phyloP scores from a whole-genome alignment of 768 basidiomycete species.

The Baorangia bicolor region DNA sequence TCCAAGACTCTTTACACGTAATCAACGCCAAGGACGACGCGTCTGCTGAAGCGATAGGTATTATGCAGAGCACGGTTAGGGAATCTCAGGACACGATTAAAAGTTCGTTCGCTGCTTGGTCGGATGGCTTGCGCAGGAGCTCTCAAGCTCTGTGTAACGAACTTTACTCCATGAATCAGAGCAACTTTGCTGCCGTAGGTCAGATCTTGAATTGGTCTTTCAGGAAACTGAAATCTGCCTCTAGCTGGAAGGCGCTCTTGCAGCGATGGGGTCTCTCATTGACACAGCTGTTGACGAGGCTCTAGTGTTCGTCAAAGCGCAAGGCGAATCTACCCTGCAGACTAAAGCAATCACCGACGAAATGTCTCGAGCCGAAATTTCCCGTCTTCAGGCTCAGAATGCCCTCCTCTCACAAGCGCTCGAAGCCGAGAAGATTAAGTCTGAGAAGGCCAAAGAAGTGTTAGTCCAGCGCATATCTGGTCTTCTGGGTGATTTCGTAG shows the following conservation, averaged over 20 bases:
- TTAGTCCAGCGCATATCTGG: conserved; percentile 73
- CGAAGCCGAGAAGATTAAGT: conserved; percentile 61
- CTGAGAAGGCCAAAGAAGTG: conserved; percentile 68
- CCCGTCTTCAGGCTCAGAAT: conserved; percentile 71
- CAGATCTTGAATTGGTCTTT: neutral
- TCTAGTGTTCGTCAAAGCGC: conserved; percentile 52
- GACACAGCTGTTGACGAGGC: conserved; percentile 61
- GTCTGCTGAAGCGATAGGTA: conserved; percentile 51
- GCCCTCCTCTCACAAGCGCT: conserved; percentile 57
- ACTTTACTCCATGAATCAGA: conserved; percentile 42
- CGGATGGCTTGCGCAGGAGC: conserved; percentile 46
- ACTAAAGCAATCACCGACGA: conserved; percentile 48
- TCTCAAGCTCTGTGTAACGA: conserved; percentile 49
- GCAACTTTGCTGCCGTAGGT: conserved; percentile 47
- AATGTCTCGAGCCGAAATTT: conserved; percentile 52
- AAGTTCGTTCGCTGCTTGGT: conserved; percentile 54
- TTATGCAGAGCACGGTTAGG: conserved; percentile 48
- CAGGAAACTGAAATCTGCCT: conserved; percentile 3
- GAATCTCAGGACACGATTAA: conserved; percentile 55
- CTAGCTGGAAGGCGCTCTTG: conserved; percentile 58
- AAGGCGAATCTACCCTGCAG: conserved; percentile 50
- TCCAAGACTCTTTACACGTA: conserved; percentile 50
- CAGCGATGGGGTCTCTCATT: conserved; percentile 55
- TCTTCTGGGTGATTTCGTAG: conserved; percentile 68
- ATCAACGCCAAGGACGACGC: conserved; percentile 57